These are phyloP conservation scores for Leccinum pellstonianum DNA, from an alignment of 768 basidiomycete species.

Conservation along the genomic window DNA sequence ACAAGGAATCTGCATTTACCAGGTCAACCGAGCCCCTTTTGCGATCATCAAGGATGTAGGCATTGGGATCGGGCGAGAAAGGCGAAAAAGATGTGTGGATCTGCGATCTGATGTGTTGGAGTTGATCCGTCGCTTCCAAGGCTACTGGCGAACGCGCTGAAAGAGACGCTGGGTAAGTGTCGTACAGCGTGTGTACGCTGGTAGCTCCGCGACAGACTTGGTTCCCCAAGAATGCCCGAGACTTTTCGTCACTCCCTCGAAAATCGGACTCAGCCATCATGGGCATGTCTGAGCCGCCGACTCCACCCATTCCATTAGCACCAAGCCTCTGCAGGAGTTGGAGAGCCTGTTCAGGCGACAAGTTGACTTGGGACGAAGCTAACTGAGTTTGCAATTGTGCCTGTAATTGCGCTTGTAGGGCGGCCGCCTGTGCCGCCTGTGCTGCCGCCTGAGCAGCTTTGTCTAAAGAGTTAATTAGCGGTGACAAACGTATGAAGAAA, in stretches of 20 bases:
- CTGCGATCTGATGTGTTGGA: constrained; percentile 22
- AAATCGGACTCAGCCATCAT: constrained; percentile 10
- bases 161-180: constrained; percentile 22
- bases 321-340: constrained; percentile 59
- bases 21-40: constrained; percentile 37
- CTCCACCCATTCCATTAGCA: constrained; percentile 38
- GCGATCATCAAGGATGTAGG: constrained; percentile 36
- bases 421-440: constrained; percentile 75
- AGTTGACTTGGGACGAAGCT: constrained; percentile 21
- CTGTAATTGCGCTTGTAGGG: constrained; percentile 51
- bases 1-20: constrained; percentile 41
- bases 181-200: constrained; percentile 18
- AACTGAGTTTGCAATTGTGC: constrained; percentile 36
- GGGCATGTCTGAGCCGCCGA: constrained; percentile 10
- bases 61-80: constrained; percentile 75
- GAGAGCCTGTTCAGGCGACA: constrained; percentile 64
- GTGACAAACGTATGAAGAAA: not conserved
- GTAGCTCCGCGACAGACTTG: constrained; percentile 19
- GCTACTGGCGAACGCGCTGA: constrained; percentile 14
- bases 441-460: constrained; percentile 91
- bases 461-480: constrained; percentile 43
- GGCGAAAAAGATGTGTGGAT: constrained; percentile 54
- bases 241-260: constrained; percentile 28
- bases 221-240: constrained; percentile 20
- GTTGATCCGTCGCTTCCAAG: constrained; percentile 15